Base-by-base conservation (phyloP, 2,329 filamentous ascomycete genomes). In the Pestalotiopsis sp. region DNA sequence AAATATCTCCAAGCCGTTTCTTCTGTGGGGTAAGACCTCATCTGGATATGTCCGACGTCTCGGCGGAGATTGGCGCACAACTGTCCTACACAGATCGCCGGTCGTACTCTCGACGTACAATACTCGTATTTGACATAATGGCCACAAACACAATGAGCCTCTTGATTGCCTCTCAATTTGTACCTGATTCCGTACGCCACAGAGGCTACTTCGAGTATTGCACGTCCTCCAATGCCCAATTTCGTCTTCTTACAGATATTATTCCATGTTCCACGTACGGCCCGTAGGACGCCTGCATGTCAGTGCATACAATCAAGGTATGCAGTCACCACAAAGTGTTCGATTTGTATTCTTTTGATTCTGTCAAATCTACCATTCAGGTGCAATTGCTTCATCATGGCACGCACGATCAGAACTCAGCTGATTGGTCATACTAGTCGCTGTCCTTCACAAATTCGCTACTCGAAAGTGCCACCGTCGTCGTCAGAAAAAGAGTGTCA, bases 241-340 rank as follows among this genome's bases (percentile, higher is more conserved):
- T 39, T 68, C 67, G 72, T 70, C 13, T 71, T 67, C 49, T 57
- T 67, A 66, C 72, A 58, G 14, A 52, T 9, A 52, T 13, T 52
- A 20, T 20, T 17, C 14, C 14, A 20, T 69, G 64, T 74, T 67
- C 36, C 70, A 72, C 66, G 65, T 71, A 69, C 65, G 65, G 68
- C 67, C 61, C 66, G 58, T 65, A 73, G 72, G 70, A 69, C 68
- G 38, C 67, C 65, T 73, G 71, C 73, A 74, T 67, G 45, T 66
- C 60, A 52, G 69, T 66, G 69, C 67, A 74, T 72, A 70, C 64
- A 71, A 52, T 20, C 20, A 17, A 4, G 20, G 14, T 17, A 17
- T 12, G 45, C 45, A 52, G 14, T 20, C 20, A 17, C 14, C 45
- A 52, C 31, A 36, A 6, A 36, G 31, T 36, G 31, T 9, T 7